Evolutionary conservation across 257 asterid genomes (phyloP).

Genomic region (Verbascum thapsus): DNA sequence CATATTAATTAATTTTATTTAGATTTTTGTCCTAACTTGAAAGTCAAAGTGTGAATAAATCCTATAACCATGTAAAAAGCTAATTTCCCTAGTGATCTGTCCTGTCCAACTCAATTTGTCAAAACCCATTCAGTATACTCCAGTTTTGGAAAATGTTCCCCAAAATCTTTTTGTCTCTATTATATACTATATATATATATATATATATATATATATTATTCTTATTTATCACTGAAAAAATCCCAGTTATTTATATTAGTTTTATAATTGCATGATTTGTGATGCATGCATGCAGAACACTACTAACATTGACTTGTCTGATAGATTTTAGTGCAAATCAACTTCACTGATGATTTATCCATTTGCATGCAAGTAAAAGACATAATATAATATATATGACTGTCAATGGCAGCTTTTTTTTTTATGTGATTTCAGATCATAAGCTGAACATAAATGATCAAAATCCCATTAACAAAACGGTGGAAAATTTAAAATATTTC

Average conservation of each 20-base stretch:
- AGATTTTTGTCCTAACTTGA: not conserved
- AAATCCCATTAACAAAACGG: not conserved
- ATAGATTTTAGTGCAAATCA: not conserved
- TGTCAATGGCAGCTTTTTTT: slow-evolving; percentile 7
- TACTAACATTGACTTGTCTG: slow-evolving; percentile 38
- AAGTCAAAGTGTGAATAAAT: slow-evolving; percentile 36
- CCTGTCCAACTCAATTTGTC: slow-evolving; percentile 37
- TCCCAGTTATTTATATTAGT: not conserved
- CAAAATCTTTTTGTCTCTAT: slow-evolving; percentile 22
- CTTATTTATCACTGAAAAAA: slow-evolving; percentile 13
- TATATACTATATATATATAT: not conserved
- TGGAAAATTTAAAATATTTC: not conserved
- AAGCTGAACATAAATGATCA: not conserved
- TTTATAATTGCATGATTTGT: slow-evolving; percentile 22
- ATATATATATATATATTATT: not conserved
- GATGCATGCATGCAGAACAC: slow-evolving; percentile 43
- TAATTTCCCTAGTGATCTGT: slow-evolving; percentile 18
- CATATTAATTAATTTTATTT: too few relatives aligned
- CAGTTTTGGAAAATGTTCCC: slow-evolving; percentile 24
- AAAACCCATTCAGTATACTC: slow-evolving; percentile 20
- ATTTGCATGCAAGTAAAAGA: slow-evolving; percentile 32
- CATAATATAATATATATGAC: not conserved
- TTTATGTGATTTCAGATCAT: not conserved
- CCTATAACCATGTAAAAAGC: slow-evolving; percentile 6
- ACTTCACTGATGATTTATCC: slow-evolving; percentile 26